Evolutionary conservation across 1,139 yeast species (phyloP).

Genomic region (Petasospora fabianii): DNA sequence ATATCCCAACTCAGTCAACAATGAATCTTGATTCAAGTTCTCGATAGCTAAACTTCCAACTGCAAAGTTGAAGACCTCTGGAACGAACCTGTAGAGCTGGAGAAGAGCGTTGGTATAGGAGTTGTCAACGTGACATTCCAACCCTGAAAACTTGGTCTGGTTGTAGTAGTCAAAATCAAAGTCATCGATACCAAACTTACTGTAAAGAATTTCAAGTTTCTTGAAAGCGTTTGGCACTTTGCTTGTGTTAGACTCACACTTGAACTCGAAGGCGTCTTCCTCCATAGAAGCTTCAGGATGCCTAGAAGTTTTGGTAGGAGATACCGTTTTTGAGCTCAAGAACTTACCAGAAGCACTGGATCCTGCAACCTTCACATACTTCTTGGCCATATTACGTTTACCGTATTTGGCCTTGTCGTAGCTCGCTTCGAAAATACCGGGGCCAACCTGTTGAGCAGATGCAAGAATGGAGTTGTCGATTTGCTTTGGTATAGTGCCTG

Average conservation of each 20-base stretch:
- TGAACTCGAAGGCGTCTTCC: slow-evolving; percentile 27
- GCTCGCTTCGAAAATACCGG: slow-evolving; percentile 20
- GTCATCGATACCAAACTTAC: slow-evolving; percentile 90
- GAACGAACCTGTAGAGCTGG: slow-evolving; percentile 78
- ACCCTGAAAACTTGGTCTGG: slow-evolving; percentile 71
- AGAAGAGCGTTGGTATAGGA: slow-evolving; percentile 76
- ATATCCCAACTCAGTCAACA: slow-evolving; percentile 81
- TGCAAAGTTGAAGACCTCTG: slow-evolving; percentile 65
- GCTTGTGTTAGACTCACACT: slow-evolving; percentile 26
- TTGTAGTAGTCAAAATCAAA: slow-evolving; percentile 89
- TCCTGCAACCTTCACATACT: slow-evolving; percentile 42
- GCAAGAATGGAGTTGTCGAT: slow-evolving; percentile 28
- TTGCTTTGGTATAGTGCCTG: slow-evolving; percentile 48
- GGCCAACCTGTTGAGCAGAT: slow-evolving; percentile 10
- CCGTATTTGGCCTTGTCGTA: slow-evolving; percentile 59
- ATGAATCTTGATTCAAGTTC: slow-evolving; percentile 45
- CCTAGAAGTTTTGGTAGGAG: slow-evolving; percentile 16
- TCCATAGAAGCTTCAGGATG: slow-evolving; percentile 12
- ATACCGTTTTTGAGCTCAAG: slow-evolving; percentile 56
- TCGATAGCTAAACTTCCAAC: slow-evolving; percentile 55
- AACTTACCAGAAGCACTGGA: slow-evolving; percentile 40
- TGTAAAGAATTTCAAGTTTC: slow-evolving; percentile 73
- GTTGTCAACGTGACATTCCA: slow-evolving; percentile 82
- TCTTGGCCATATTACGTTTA: slow-evolving; percentile 43
- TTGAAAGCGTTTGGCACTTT: slow-evolving; percentile 70